These are phyloP conservation scores for Akebia trifoliata DNA, from an alignment of 164 flowering plant genomes.

Conservation along the genomic window DNA sequence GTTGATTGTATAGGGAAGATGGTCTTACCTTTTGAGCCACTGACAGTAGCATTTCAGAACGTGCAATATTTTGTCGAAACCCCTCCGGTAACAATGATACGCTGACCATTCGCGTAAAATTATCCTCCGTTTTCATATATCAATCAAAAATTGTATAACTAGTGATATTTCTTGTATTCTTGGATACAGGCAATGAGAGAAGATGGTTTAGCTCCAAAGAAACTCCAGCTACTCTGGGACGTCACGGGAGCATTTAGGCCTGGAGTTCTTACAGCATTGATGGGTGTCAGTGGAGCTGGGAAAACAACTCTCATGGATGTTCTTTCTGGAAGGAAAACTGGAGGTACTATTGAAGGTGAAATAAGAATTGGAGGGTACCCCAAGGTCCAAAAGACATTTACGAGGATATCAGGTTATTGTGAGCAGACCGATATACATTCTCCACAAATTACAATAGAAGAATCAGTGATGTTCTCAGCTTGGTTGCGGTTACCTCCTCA, in stretches of 20 bases:
- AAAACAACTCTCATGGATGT: slow-evolving; percentile 85
- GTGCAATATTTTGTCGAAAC: slow-evolving; percentile 59
- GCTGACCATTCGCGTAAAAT: too few species aligned
- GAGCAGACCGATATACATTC: slow-evolving; percentile 82
- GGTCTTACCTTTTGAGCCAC: slow-evolving; percentile 59
- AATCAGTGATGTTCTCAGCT: slow-evolving; percentile 69
- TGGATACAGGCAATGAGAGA: slow-evolving; percentile 61
- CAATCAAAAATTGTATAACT: background rate
- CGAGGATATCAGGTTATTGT: slow-evolving; percentile 81
- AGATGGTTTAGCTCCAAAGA: slow-evolving; percentile 48
- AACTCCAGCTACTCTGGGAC: slow-evolving; percentile 57
- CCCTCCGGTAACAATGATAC: slow-evolving; percentile 43
- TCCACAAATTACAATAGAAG: slow-evolving; percentile 70
- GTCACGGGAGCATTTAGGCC: slow-evolving; percentile 68
- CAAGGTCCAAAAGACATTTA: slow-evolving; percentile 73
- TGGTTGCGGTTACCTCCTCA: slow-evolving; percentile 60
- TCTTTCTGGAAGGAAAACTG: slow-evolving; percentile 76
- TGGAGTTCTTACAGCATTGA: slow-evolving; percentile 75
- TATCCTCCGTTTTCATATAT: too few species aligned
- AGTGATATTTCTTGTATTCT: slow-evolving; percentile 2
- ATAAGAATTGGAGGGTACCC: slow-evolving; percentile 67
- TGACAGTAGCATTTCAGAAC: slow-evolving; percentile 48
- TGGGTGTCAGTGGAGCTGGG: slow-evolving; percentile 92
- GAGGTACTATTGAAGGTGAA: slow-evolving; percentile 68
- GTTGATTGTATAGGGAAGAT: slow-evolving; percentile 34